These are phyloP conservation scores for Ophiognomonia clavigignenti-juglandacearum DNA, from an alignment of 2,329 filamentous ascomycete genomes.

Conservation along the genomic window DNA sequence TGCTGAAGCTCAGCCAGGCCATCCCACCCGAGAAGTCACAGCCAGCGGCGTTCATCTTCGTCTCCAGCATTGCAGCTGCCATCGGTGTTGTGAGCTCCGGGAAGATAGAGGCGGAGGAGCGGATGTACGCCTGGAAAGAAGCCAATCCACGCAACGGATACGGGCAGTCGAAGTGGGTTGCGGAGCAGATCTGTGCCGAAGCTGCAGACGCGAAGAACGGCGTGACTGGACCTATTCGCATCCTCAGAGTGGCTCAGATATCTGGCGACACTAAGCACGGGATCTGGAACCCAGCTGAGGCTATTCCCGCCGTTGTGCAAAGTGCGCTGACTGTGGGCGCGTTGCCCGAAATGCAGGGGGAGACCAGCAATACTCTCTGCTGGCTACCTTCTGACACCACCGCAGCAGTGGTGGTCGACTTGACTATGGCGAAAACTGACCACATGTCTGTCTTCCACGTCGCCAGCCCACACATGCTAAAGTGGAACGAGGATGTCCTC, in stretches of 20 bases:
- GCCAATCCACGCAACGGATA: not conserved
- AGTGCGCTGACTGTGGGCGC: slow-evolving; percentile 40
- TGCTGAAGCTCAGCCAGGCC: slow-evolving; percentile 1
- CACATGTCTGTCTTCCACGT: slow-evolving; percentile 1
- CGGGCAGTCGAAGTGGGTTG: slow-evolving; percentile 6
- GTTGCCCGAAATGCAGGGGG: slow-evolving; percentile 28
- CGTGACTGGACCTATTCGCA: slow-evolving; percentile 26
- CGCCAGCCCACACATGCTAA: not conserved
- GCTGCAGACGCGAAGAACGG: slow-evolving; percentile 16
- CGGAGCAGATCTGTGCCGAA: slow-evolving; percentile 7
- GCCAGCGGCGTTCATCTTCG: slow-evolving; percentile 3
- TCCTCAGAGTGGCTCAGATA: slow-evolving; percentile 39
- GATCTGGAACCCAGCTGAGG: slow-evolving; percentile 45
- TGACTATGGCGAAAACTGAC: not conserved
- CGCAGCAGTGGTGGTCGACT: not conserved
- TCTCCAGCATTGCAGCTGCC: slow-evolving; percentile 5
- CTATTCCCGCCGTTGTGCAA: slow-evolving; percentile 43
- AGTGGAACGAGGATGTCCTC: slow-evolving; percentile 47
- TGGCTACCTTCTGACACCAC: slow-evolving; percentile 7
- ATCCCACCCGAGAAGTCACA: not conserved
- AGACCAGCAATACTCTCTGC: not conserved
- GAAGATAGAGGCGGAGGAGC: not conserved
- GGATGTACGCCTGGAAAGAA: not conserved
- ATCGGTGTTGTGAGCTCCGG: not conserved
- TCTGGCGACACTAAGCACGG: slow-evolving; percentile 40